These are phyloP conservation scores for Chloris gayana DNA, from an alignment of 176 grass and related monocot species.

Conservation along the genomic window DNA sequence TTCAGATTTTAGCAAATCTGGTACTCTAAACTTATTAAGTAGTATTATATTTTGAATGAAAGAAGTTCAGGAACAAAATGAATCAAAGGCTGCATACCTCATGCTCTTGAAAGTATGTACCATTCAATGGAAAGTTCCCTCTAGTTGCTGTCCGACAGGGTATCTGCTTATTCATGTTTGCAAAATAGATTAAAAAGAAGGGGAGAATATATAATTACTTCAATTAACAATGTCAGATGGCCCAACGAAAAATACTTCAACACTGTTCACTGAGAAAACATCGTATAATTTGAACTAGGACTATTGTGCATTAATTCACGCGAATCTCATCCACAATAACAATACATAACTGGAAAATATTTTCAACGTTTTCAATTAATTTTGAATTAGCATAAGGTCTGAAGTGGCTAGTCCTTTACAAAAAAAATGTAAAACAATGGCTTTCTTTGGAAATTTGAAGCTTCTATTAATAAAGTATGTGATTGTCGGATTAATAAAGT, in stretches of 20 bases:
- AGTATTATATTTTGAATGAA: background rate
- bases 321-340: conserved; percentile 21
- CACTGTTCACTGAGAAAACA: background rate
- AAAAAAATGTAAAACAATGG: background rate
- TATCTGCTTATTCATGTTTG: conserved; percentile 57
- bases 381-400: conserved; percentile 12
- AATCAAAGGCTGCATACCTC: conserved; percentile 54
- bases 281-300: background rate
- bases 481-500: background rate
- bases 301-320: background rate
- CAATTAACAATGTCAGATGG: background rate
- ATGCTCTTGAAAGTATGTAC: conserved; percentile 92
- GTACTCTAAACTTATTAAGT: conserved; percentile 3
- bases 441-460: background rate
- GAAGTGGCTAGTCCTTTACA: background rate
- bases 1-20: conserved; percentile 25
- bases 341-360: background rate
- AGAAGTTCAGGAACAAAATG: background rate
- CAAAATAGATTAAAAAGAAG: conserved; percentile 10
- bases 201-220: background rate
- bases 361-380: background rate
- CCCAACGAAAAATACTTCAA: conserved; percentile 1
- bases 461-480: background rate
- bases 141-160: conserved; percentile 81
- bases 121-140: conserved; percentile 94